phyloP scores from a whole-genome alignment of 2,329 filamentous ascomycete species.

The Colletotrichum chlorophyti region DNA sequence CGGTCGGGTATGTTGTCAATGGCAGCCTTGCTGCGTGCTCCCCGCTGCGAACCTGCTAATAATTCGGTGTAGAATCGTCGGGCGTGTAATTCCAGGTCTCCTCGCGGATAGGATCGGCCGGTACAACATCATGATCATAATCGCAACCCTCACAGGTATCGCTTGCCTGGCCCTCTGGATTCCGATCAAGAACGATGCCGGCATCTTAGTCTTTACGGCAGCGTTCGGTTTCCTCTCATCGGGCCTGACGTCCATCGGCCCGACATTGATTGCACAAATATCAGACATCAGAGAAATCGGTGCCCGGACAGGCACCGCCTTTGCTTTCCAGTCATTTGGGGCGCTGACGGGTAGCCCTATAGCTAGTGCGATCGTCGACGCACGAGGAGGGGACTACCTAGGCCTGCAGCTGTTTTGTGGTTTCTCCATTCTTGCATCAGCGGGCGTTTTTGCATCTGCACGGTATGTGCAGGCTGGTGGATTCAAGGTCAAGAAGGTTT shows the following conservation, averaged over 20 bases:
- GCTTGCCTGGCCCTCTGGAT: constrained; percentile 56
- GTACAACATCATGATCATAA: constrained; percentile 57
- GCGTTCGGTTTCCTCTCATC: constrained; percentile 77
- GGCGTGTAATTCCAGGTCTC: constrained; percentile 58
- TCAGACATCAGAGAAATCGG: constrained; percentile 74
- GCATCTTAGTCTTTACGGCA: constrained; percentile 67
- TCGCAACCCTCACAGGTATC: constrained; percentile 55
- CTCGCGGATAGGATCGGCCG: constrained; percentile 51
- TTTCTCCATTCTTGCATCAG: constrained; percentile 46
- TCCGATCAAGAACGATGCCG: constrained; percentile 55
- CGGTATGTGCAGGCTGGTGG: constrained; percentile 43
- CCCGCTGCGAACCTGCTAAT: not conserved
- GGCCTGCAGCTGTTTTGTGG: constrained; percentile 72
- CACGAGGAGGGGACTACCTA: constrained; percentile 59
- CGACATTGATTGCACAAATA: constrained; percentile 73
- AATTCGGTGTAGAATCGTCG: constrained; percentile 47
- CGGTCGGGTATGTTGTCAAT: constrained; percentile 47
- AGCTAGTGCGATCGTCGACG: constrained; percentile 64
- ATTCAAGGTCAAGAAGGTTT: constrained; percentile 43
- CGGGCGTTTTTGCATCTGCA: constrained; percentile 37
- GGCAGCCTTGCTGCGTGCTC: fast-evolving
- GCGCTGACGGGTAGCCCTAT: constrained; percentile 73
- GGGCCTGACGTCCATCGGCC: constrained; percentile 67
- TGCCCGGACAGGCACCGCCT: constrained; percentile 68
- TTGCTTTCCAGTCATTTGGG: constrained; percentile 67